These are phyloP conservation scores for Stipa capillata DNA, from an alignment of 176 grass and related monocot species.

Conservation along the genomic window DNA sequence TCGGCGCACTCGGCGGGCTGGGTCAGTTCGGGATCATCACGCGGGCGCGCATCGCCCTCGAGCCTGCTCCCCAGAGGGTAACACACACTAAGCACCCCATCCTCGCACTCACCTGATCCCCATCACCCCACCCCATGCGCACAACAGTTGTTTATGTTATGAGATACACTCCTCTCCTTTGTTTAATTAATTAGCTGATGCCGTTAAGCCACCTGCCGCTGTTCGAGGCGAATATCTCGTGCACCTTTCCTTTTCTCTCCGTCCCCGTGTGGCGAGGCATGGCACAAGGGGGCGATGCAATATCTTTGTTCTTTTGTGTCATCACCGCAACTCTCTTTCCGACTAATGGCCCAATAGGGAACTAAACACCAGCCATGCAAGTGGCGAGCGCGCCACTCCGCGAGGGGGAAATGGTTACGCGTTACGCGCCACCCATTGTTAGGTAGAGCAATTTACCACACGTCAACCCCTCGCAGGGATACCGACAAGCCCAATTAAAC, in stretches of 20 bases:
- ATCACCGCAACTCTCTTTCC: constrained; percentile 30
- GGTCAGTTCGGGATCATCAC: constrained; percentile 95
- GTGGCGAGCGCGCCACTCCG: constrained; percentile 5
- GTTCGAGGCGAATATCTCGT: neutral
- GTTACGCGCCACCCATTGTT: neutral
- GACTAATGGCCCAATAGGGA: constrained; percentile 1
- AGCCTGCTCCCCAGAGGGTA: constrained; percentile 79
- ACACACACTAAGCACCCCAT: neutral
- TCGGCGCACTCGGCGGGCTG: constrained; percentile 73
- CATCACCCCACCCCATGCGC: no score
- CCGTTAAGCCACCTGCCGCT: neutral
- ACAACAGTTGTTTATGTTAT: neutral
- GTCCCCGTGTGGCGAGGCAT: neutral
- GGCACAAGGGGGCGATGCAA: neutral
- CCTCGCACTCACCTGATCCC: no score
- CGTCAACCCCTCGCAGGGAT: no score
- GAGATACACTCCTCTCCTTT: neutral
- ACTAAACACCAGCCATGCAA: neutral
- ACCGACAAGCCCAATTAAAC: neutral
- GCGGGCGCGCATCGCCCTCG: constrained; percentile 85
- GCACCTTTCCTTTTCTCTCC: neutral
- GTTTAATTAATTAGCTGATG: neutral
- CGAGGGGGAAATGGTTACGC: no score
- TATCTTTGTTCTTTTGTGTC: neutral
- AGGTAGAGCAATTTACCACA: neutral